Conservation (phyloP, 768 basidiomycete species). For the Hygrophorus pudorinus region DNA sequence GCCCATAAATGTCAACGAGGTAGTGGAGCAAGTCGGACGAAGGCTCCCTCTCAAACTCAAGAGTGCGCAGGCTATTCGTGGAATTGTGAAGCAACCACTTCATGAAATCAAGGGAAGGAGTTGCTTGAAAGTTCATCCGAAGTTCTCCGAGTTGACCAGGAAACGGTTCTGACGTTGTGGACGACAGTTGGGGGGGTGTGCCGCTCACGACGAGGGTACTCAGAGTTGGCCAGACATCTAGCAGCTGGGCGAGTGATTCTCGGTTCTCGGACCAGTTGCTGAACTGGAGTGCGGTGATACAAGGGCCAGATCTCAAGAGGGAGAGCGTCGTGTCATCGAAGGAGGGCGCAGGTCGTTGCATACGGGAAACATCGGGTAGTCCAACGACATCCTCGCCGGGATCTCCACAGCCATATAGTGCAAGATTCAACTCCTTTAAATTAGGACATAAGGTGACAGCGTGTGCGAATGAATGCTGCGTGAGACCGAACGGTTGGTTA, state of each 20-base stretch:
- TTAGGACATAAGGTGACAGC: constrained; percentile 53
- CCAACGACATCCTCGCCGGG: constrained; percentile 43
- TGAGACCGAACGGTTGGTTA: constrained; percentile 53
- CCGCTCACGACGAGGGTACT: constrained; percentile 48
- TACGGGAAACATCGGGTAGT: constrained; percentile 33
- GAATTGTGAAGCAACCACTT: constrained; percentile 63
- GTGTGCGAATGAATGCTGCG: constrained; percentile 45
- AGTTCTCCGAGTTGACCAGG: constrained; percentile 41
- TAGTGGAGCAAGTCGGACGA: constrained; percentile 43
- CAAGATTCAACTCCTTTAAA: constrained; percentile 42
- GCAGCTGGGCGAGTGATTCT: constrained; percentile 46
- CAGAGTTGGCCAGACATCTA: constrained; percentile 53
- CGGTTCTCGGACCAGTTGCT: constrained; percentile 65
- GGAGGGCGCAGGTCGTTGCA: constrained; percentile 40
- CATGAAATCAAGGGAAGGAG: constrained; percentile 53
- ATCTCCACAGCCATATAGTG: constrained; percentile 48
- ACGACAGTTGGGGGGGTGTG: constrained; percentile 40
- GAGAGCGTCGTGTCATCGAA: constrained; percentile 44
- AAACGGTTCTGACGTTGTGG: constrained; percentile 32
- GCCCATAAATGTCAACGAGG: constrained; percentile 39
- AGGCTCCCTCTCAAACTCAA: constrained; percentile 57
- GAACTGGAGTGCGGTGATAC: constrained; percentile 44
- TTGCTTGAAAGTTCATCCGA: constrained; percentile 55
- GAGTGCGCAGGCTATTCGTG: constrained; percentile 31
- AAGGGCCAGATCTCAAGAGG: constrained; percentile 44